These are phyloP conservation scores for Moricandia moricandioides DNA, from an alignment of 345 rosid genomes.

Conservation along the genomic window DNA sequence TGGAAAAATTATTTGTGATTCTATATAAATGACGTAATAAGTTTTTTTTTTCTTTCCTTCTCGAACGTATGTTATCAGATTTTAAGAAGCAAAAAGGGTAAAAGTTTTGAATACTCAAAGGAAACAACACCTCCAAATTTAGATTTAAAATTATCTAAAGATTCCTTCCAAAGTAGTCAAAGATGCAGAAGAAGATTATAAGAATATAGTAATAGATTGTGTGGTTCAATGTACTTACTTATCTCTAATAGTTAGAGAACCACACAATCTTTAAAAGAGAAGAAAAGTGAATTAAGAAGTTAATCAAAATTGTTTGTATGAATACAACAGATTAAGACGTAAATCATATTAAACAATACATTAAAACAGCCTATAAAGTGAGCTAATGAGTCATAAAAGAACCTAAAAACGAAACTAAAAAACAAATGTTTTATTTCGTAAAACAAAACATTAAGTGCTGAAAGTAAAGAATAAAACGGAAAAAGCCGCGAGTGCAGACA, in stretches of 20 bases:
- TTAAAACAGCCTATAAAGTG: not conserved
- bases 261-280: not conserved
- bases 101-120: not conserved
- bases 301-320: not conserved
- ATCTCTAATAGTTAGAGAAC: not conserved
- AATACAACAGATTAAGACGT: not conserved
- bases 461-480: slow-evolving; percentile 8
- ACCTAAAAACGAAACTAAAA: not conserved
- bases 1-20: not conserved
- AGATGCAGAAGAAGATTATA: slow-evolving; percentile 16
- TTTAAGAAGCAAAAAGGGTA: not conserved
- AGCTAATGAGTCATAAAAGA: not conserved
- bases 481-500: slow-evolving; percentile 8
- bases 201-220: not conserved
- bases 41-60: not conserved
- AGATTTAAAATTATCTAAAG: not conserved
- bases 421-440: not conserved
- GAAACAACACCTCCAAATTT: not conserved
- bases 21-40: not conserved
- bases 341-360: not conserved
- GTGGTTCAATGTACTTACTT: slow-evolving; percentile 22
- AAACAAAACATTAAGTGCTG: not conserved
- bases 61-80: not conserved
- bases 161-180: slow-evolving; percentile 24
- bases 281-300: slow-evolving; percentile 5